phyloP scores from a whole-genome alignment of 108 stramenopile species.

The Fragilaria radians region DNA sequence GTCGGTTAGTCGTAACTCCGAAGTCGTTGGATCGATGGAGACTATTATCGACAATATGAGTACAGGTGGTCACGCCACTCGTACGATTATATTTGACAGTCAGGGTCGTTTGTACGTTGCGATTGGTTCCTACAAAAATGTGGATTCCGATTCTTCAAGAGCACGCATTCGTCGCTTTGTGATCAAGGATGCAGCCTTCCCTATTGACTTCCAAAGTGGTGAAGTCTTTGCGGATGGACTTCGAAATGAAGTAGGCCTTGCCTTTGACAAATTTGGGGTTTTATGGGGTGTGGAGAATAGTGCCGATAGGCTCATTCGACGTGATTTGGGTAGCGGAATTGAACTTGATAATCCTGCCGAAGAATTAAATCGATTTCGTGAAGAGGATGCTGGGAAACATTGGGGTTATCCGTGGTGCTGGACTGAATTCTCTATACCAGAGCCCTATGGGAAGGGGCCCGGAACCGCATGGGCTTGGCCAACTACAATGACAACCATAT shows the following conservation, averaged over 20 bases:
- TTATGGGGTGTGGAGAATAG: constrained; percentile 78
- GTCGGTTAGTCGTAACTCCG: constrained; percentile 16
- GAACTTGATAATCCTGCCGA: constrained; percentile 65
- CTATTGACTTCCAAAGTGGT: constrained; percentile 40
- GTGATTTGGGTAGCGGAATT: constrained; percentile 66
- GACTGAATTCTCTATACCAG: constrained; percentile 54
- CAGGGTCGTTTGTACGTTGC: constrained; percentile 47
- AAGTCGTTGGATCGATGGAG: constrained; percentile 16
- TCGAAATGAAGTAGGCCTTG: constrained; percentile 67
- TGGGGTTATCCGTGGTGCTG: constrained; percentile 76
- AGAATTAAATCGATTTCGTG: constrained; percentile 61
- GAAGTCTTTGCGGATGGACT: constrained; percentile 77
- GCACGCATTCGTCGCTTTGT: constrained; percentile 57
- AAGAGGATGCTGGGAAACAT: constrained; percentile 45
- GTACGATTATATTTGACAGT: constrained; percentile 56
- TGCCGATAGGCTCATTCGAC: constrained; percentile 50
- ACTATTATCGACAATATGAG: constrained; percentile 35
- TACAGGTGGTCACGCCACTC: constrained; percentile 54
- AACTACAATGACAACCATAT: constrained; percentile 21
- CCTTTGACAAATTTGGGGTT: constrained; percentile 52
- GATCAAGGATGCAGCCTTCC: constrained; percentile 15
- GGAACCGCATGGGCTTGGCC: constrained; percentile 76
- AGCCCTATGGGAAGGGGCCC: constrained; percentile 26
- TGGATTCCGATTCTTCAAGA: constrained; percentile 48
- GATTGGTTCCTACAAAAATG: constrained; percentile 49